A percentile compares a stretch with the other conserved stretches of the same genome.
These are phyloP conservation scores for Medicago arabica DNA, from an alignment of 306 rosid species.

Conservation along the genomic window DNA sequence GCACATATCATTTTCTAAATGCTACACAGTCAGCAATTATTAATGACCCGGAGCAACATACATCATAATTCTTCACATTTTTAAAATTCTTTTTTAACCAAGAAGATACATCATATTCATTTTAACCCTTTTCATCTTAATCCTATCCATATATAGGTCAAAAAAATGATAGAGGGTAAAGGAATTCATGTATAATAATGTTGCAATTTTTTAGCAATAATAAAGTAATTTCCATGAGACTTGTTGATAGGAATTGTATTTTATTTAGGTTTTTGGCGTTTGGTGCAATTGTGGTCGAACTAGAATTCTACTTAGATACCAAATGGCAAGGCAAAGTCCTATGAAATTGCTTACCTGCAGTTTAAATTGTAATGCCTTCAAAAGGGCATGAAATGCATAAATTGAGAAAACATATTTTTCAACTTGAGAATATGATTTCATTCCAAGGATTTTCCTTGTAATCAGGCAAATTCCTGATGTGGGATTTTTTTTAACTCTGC, in stretches of 20 bases:
- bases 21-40: not conserved
- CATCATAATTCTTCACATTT: not conserved
- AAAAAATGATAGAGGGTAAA: slow-evolving; percentile 1
- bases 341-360: slow-evolving; percentile 1
- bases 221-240: slow-evolving; percentile 5
- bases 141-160: slow-evolving; percentile 11
- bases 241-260: not conserved
- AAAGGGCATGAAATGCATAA: slow-evolving; percentile 15
- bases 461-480: not conserved
- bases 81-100: not conserved
- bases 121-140: slow-evolving; percentile 18
- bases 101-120: slow-evolving; percentile 7
- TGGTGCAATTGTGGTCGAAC: not conserved
- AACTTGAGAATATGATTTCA: slow-evolving; percentile 22
- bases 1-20: slow-evolving; percentile 1
- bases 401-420: slow-evolving; percentile 10
- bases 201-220: not conserved
- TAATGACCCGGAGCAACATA: not conserved
- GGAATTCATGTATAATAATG: not conserved
- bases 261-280: not conserved
- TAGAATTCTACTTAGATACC: not conserved
- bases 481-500: not conserved
- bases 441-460: slow-evolving; percentile 2
- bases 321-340: slow-evolving; percentile 7
- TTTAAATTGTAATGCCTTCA: slow-evolving; percentile 18